Conservation (phyloP, 805 yeast species). For the Wickerhamiella lipophila region DNA sequence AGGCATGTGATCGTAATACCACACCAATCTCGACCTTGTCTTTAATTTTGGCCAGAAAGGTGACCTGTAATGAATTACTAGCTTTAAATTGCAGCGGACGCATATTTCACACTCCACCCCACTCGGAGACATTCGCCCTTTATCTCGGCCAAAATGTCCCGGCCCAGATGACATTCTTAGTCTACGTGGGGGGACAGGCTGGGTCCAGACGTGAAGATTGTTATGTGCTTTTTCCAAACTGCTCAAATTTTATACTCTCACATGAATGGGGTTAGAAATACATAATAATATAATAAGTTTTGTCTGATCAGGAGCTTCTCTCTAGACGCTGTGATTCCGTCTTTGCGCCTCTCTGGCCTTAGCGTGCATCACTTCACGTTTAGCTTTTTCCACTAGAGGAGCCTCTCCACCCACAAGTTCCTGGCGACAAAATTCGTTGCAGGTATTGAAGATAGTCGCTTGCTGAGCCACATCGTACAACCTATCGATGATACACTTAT, state of each 20-base stretch:
- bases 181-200: too few species aligned
- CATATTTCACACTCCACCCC: background rate
- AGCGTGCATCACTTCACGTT: background rate
- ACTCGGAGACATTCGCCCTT: background rate
- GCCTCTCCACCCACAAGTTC: constrained; percentile 28
- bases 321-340: background rate
- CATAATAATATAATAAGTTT: too few species aligned
- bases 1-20: background rate
- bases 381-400: constrained; percentile 11
- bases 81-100: background rate
- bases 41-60: background rate
- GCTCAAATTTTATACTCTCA: too few species aligned
- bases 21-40: background rate
- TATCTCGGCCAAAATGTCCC: background rate
- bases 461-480: constrained; percentile 69
- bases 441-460: constrained; percentile 61
- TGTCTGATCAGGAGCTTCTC: background rate
- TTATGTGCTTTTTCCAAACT: too few species aligned
- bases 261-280: too few species aligned
- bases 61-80: background rate
- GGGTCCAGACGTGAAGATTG: background rate
- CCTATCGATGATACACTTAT: constrained; percentile 53
- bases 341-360: background rate
- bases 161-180: background rate
- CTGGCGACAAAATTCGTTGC: constrained; percentile 49